Base-by-base conservation (phyloP, 2,329 filamentous ascomycete species). In the Ophiostoma sp. region DNA sequence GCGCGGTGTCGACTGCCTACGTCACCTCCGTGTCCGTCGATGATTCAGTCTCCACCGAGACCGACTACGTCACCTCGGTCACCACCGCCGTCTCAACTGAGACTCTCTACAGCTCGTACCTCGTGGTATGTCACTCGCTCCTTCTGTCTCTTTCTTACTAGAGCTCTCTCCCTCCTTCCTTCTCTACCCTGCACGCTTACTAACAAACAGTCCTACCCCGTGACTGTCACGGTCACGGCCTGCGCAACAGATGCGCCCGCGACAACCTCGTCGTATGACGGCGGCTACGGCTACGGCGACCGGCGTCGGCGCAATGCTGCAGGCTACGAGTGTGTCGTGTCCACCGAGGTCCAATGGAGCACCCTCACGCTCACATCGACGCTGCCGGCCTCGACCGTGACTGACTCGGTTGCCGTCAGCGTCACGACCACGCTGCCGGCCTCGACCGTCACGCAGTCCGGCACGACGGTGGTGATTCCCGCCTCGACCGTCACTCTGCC, bases 371-470 rank as follows among this genome's bases (percentile, higher is more conserved):
- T 68, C 20, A 68, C 69, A 4, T 66, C 67, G 11, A 70, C 74
- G 3, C 60, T 70, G 17, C 71, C 73, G 8, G 73, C 68, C 15
- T 68, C 67, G 33, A 72, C 70, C 10, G 68, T 72, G 33, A 73
- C 71, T 6, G 33, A 39, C 11, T 11, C 48, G 41, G 70, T 68
- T 44, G 27, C 39, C 13, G 60, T 64, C 31, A 64, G 60, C 70
- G 31, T 23, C 62, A 72, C 68, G 2, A 66, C 68, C 20, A 73
- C 71, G 10, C 41, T 60, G 11, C 68, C 69, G 15, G 69, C 65
- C 0, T 67, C 70, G 33, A 71, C 70, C 0, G 36, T 69, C 4
- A 71, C 70, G 15, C 35, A 41, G 13, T 36, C 64, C 5, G 71
- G 54, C 54, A 67, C 57, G 8, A 57, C 67, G 11, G 33, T 69